Evolutionary conservation across 306 rosid species (phyloP).

Genomic region (Trichosanthes cucumerina): DNA sequence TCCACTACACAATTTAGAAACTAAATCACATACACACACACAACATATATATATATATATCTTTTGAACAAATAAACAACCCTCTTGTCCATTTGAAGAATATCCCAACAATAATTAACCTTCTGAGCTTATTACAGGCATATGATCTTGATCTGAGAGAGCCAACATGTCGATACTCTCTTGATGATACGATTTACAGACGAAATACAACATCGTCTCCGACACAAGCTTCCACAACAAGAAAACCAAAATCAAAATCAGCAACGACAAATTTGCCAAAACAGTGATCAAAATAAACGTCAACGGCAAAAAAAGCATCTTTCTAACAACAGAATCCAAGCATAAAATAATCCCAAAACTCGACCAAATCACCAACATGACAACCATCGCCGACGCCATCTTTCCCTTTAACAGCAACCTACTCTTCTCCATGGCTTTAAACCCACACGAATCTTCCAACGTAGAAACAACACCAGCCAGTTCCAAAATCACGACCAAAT

Average conservation of each 20-base stretch:
- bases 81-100: not conserved
- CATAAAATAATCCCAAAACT: not conserved
- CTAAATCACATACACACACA: no score
- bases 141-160: constrained; percentile 42
- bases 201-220: constrained; percentile 59
- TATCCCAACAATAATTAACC: not conserved
- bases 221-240: constrained; percentile 37
- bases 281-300: constrained; percentile 24
- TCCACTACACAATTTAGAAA: no score
- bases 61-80: no score
- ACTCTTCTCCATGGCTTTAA: constrained; percentile 58
- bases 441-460: constrained; percentile 48
- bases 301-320: constrained; percentile 8
- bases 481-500: constrained; percentile 44
- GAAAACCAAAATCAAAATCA: constrained; percentile 25
- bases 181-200: constrained; percentile 71
- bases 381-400: constrained; percentile 17
- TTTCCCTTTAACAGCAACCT: constrained; percentile 47
- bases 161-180: constrained; percentile 56
- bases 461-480: constrained; percentile 53
- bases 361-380: constrained; percentile 9
- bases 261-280: constrained; percentile 13
- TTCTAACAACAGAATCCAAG: not conserved
- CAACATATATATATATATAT: no score
- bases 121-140: constrained; percentile 34